phyloP scores from a whole-genome alignment of 179 eudicot genomes.

The Sideroxylon spinosum region DNA sequence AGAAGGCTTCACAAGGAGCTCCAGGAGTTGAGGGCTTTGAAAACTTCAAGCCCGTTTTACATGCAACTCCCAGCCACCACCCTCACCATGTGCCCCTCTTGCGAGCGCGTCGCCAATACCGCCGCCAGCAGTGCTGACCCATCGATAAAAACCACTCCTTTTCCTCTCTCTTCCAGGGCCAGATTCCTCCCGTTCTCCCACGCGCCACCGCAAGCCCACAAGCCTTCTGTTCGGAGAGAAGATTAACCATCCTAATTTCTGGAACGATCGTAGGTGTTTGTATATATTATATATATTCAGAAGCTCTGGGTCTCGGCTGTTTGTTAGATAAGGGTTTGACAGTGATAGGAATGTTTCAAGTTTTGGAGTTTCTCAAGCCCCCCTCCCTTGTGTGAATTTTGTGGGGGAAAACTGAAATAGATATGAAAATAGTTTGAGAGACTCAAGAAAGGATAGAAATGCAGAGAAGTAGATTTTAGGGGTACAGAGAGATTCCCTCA shows the following conservation, averaged over 20 bases:
- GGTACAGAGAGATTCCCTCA: background rate
- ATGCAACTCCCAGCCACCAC: constrained; percentile 74
- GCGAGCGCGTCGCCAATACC: constrained; percentile 65
- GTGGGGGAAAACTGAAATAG: background rate
- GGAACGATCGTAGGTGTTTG: no score
- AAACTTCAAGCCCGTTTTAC: constrained; percentile 58
- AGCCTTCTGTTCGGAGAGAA: constrained; percentile 27
- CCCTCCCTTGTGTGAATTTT: background rate
- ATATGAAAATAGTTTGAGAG: no score
- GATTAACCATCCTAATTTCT: no score
- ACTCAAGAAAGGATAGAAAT: no score
- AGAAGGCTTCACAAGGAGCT: constrained; percentile 68
- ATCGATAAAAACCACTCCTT: constrained; percentile 9
- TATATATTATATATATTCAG: no score
- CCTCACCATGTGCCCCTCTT: constrained; percentile 81
- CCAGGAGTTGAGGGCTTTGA: constrained; percentile 63
- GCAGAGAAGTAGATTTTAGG: constrained; percentile 1
- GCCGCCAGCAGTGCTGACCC: constrained; percentile 7
- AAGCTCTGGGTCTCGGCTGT: no score
- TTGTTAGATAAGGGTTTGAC: no score
- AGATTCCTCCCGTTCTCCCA: constrained; percentile 28
- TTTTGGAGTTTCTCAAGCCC: no score
- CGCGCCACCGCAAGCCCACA: constrained; percentile 16
- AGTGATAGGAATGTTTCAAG: no score
- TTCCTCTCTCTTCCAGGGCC: constrained; percentile 23